Evolutionary conservation across 208 protist species (phyloP), one percentile per base, ranked within the genome.

Genomic region (Leishmania aethiopica): DNA sequence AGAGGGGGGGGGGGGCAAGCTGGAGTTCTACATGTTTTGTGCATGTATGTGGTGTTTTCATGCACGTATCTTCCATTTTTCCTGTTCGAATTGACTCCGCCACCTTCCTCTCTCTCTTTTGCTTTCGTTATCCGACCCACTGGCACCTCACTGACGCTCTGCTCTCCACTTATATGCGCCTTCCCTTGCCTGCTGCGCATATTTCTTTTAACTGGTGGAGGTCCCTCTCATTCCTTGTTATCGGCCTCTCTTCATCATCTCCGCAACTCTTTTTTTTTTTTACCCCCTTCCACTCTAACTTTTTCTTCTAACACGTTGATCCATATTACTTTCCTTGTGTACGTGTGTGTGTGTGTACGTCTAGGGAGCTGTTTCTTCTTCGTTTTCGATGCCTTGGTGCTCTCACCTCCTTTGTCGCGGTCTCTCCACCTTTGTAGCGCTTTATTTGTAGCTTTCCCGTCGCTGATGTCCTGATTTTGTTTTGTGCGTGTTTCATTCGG

Each of bases 251-350:
- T 28, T 71, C 66, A 11, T 35, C 62, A 42, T 32, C 4, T 69
- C 32, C 37, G 37, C 47, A n/a, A 72, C 57, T n/a, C 66, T 59
- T 70, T 47, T 86, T 28, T 79, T 47, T 62, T 81, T 75, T 67
- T 35, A 1, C 40, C 69, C 7, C 19, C 22, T 55, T 13, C 15
- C 15, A 17, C 40, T 73, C 69, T 45, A 7, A 28, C 51, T n/a
- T 28, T 51, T 73, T 47, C 5, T 71, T 17, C 8, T 71, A n/a
- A 51, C 35, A 15, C 10, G 19, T 51, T 73, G 40, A 51, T 51
- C 25, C 22, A 22, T 25, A 10, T 22, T 11, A 10, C 8, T 32
- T 4, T 49, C 11, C 25, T 15, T 73, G 15, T 73, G 19, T 32
- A 15, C n/a, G 40, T 73, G 40, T 73, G 71, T 75, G 28, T 75